Base-by-base conservation (phyloP, 768 basidiomycete species). In the Neoboletus magnificus region DNA sequence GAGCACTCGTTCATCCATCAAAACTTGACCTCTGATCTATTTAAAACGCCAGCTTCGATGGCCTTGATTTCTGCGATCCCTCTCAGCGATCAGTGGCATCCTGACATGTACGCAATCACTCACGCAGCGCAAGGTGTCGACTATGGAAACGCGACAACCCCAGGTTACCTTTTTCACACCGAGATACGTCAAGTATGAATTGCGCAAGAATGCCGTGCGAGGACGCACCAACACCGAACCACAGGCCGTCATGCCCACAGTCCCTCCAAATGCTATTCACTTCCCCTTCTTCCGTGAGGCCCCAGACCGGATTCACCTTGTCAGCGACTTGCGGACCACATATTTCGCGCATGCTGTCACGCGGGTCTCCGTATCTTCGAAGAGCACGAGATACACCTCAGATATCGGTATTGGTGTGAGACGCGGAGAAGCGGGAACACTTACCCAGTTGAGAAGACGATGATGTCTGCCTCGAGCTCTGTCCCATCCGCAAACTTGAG, bases 241-340 rank as follows among this genome's bases (percentile, higher is more conserved):
- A 69, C 29, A 69, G 47, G 25, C 78, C 77, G 1, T 78, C 68
- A 42, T 73, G 65, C 18, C 72, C 71, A 41, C 58, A 69, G 33
- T 69, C 55, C 48, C 66, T 65, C 68, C 69, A 73, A 22, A 64
- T 61, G 1, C 79, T 76, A 1, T 75, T 69, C 27, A 83, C 63
- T 64, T 89, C 86, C 0, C 86, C 84, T 71, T 91, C 84, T 20
- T 76, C 71, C 57, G 85, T 77, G 45, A 86, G 53, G n/a, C 85
- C 82, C 89, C 87, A 83, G 18, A 88, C 67, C 13, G 72, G 70
- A 35, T 77, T 74, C 54, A 85, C 72, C 64, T 76, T 72, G 52
- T 75, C 64, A 0, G 73, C 76, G 3, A 82, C 62, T 33, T 78
- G 71, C 12, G 78, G 71, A 1, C 79, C 82, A 41, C 81, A 77